phyloP scores from a whole-genome alignment of 441 rosid genomes.

The Geranium incanum region DNA sequence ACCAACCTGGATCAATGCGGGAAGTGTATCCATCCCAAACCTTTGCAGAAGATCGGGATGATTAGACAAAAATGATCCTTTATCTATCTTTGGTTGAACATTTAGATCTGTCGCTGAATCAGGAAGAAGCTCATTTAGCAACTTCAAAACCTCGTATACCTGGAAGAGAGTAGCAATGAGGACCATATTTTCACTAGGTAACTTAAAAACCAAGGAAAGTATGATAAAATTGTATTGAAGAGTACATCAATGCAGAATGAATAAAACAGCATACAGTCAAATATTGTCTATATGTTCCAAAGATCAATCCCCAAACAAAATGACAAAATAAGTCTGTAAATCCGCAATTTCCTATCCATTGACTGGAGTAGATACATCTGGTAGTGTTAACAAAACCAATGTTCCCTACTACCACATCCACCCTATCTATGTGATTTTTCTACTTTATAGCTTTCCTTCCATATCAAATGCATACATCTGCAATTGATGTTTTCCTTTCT shows the following conservation, averaged over 20 bases:
- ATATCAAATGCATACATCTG: not conserved
- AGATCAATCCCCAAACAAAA: not conserved
- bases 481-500: not conserved
- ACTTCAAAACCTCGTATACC: conserved; percentile 86
- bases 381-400: not conserved
- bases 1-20: conserved; percentile 75
- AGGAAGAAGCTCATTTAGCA: conserved; percentile 86
- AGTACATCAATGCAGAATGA: not conserved
- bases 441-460: not conserved
- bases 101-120: conserved; percentile 35
- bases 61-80: conserved; percentile 50
- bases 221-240: not conserved
- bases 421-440: not conserved
- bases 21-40: conserved; percentile 62
- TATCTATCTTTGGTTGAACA: conserved; percentile 47
- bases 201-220: conserved; percentile 13
- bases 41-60: conserved; percentile 58
- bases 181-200: conserved; percentile 3
- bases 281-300: not conserved
- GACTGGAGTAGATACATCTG: not conserved
- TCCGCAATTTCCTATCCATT: not conserved
- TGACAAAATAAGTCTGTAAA: not conserved
- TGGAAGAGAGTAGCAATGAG: conserved; percentile 24
- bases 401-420: not conserved
- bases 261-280: not conserved